Base-by-base conservation (phyloP, 148 eudicot species). In the Rhododendron griersonianum region DNA sequence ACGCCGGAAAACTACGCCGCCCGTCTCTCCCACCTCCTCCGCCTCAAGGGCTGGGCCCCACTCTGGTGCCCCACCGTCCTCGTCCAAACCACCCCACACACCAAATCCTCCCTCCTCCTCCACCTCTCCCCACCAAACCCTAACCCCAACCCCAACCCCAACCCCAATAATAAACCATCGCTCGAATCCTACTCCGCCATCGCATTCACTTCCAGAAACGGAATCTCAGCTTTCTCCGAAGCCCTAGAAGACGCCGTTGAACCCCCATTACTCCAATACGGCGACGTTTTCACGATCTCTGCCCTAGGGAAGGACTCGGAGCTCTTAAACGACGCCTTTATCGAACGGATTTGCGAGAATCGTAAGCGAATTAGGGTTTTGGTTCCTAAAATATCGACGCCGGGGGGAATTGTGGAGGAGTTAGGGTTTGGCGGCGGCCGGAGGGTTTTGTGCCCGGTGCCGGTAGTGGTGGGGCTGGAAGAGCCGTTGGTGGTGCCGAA, bases 121-220 rank as follows among this genome's bases (percentile, higher is more conserved):
- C 83, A 83, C 51, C 84, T 87, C 88, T 83, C 79, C 80, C 51
- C 87, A 30, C 89, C 86, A 33, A 84, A 53, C 18, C 81, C 81
- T 14, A 84, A 55, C 81, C 15, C 81, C 7, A 53, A 37, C 69
- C 21, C 53, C 59, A 39, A 37, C 81, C 14, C 81, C 7, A 53
- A 37, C 69, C 21, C 53, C 51, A 39, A 37, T 9, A 6, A 15
- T 15, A 85, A 86, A 86, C 45, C 88, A 75, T 88, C 80, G n/a
- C 92, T 94, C 83, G 73, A 89, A 44, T 59, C 87, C 33, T 92
- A 86, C 89, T 93, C 98, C 75, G 96, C 96, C 91, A 15, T 96
- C 83, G 96, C 98, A 0, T 96, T 96, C 95, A 93, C 98, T 83
- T 96, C 98, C 41, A 90, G 98, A 84, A 65, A 94, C 69, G 98